Base-by-base conservation (phyloP, 2,329 filamentous ascomycete species). In the Colletotrichum scovillei region DNA sequence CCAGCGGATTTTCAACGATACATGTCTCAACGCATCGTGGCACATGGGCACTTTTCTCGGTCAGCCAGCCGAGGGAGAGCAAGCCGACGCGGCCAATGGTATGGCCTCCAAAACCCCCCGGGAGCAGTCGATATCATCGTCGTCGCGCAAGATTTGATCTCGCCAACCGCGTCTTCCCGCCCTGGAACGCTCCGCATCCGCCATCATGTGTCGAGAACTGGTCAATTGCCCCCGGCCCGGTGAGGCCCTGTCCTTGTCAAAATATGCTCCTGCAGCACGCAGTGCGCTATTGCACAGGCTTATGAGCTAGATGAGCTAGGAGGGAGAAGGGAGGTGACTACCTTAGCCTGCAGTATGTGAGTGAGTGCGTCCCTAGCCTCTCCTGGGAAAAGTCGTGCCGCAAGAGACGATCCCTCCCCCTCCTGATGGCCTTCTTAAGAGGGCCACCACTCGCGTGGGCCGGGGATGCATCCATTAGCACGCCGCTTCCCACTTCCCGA, bases 101-200 rank as follows among this genome's bases (percentile, higher is more conserved):
- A 69, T n/a, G 14, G 19, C 12, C 11, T 3, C 19, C 19, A 28
- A 32, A 28, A 28, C 26, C 49, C 68, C 28, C 58, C 42, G 24
- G 35, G 9, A 26, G n/a, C 14, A 42, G 12, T 24, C 42, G 28
- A 16, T 67, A 63, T 30, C 57, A 59, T 74, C 68, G 58, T 53
- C 62, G 63, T 67, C 59, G 68, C 63, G 68, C 72, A 62, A 72
- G 57, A 72, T 72, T 72, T 72, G 62, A 74, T 72, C 72, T 74
- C 57, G 68, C 72, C 53, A 74, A 67, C 67, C 72, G 63, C 68
- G 63, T 57, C 72, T 58, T 67, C 68, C 72, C 62, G 68, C 63
- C 55, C 68, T 74, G 57, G 62, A 42, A 72, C 68, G 63, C 57
- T 57, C 70, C 66, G 65, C 64, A 32, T 73, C 60, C 67, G 56